phyloP scores from a whole-genome alignment of 345 rosid genomes.

The Eucalyptus guilfoylei region DNA sequence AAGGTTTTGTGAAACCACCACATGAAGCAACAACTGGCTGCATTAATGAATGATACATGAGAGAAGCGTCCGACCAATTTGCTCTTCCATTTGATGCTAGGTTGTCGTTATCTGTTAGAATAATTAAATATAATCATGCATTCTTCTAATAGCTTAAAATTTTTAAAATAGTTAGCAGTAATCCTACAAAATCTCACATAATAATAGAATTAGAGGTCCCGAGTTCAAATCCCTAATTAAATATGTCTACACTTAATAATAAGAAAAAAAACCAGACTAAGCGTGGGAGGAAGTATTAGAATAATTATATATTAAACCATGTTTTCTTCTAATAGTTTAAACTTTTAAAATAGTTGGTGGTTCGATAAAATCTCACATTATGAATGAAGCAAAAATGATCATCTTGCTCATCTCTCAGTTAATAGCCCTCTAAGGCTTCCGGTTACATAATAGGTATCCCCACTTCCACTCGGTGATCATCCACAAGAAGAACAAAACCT shows the following conservation, averaged over 20 bases:
- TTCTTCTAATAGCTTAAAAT: too few relatives aligned
- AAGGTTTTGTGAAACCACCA: not conserved
- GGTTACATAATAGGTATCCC: not conserved
- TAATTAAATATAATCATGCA: too few relatives aligned
- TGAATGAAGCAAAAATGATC: not conserved
- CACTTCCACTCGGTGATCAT: not conserved
- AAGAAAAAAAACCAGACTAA: too few relatives aligned
- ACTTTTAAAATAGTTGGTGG: too few relatives aligned
- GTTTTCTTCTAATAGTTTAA: too few relatives aligned
- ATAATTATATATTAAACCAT: too few relatives aligned
- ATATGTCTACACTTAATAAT: too few relatives aligned
- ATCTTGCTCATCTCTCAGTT: not conserved
- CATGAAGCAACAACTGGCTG: not conserved
- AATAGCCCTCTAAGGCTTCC: not conserved
- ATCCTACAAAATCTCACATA: too few relatives aligned
- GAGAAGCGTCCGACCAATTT: not conserved
- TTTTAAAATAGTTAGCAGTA: accelerated
- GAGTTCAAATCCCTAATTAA: too few relatives aligned
- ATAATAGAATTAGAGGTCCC: accelerated
- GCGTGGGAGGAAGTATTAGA: accelerated
- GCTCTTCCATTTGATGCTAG: not conserved
- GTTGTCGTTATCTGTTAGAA: not conserved
- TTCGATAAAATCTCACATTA: too few relatives aligned
- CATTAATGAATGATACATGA: not conserved
- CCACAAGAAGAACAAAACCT: not conserved